Conservation (phyloP, 2,329 filamentous ascomycete species). For the Colletotrichum truncatum region DNA sequence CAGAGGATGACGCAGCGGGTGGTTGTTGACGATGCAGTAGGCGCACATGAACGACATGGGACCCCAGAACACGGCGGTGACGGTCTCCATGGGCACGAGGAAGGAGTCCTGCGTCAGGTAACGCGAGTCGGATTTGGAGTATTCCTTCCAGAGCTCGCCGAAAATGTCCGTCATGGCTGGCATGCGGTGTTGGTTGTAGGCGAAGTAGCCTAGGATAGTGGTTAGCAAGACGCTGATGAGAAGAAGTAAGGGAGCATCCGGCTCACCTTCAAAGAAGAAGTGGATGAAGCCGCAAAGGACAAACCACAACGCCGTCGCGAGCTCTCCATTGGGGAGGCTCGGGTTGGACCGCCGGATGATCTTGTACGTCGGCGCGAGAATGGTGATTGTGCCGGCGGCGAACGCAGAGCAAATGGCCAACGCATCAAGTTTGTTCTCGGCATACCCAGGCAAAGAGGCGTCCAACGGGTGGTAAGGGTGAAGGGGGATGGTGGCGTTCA, state of each 20-base stretch:
- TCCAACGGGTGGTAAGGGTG: constrained; percentile 80
- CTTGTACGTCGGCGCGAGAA: constrained; percentile 66
- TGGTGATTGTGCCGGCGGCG: constrained; percentile 59
- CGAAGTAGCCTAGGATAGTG: constrained; percentile 64
- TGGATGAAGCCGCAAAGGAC: constrained; percentile 70
- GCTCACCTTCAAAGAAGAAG: constrained; percentile 51
- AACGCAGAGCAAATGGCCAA: constrained; percentile 69
- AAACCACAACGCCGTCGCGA: constrained; percentile 77
- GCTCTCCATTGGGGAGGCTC: constrained; percentile 61
- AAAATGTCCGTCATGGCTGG: constrained; percentile 52
- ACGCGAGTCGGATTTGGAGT: constrained; percentile 64
- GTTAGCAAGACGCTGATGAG: too few relatives aligned
- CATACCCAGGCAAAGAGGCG: constrained; percentile 68
- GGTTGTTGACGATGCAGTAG: constrained; percentile 50
- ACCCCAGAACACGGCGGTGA: constrained; percentile 63
- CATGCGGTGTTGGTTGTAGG: constrained; percentile 52
- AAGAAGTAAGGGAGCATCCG: accelerated
- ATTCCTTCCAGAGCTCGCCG: constrained; percentile 67
- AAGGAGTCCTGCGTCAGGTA: constrained; percentile 63
- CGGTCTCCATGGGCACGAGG: constrained; percentile 63
- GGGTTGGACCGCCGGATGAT: constrained; percentile 63
- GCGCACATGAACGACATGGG: constrained; percentile 60
- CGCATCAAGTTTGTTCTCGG: constrained; percentile 71
- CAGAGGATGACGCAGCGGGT: constrained; percentile 57
- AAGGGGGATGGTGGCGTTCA: constrained; percentile 13